phyloP scores from a whole-genome alignment of 495 filamentous ascomycete species.

The Trichoderma virens region DNA sequence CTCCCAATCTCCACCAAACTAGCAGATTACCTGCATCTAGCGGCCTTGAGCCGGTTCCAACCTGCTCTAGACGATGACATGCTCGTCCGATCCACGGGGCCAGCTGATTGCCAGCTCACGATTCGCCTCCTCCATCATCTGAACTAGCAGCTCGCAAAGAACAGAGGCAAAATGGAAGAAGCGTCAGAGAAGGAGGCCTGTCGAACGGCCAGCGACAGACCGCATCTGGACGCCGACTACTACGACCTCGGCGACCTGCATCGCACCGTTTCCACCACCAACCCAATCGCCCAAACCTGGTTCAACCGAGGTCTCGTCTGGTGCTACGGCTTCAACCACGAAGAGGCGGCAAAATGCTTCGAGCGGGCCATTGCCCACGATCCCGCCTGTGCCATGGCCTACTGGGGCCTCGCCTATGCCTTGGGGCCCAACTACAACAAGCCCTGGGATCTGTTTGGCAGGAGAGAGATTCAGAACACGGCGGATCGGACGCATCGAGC shows the following conservation, averaged over 20 bases:
- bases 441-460: conserved; percentile 60
- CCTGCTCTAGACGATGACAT: background rate
- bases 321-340: conserved; percentile 60
- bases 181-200: background rate
- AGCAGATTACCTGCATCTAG: background rate
- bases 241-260: conserved; percentile 51
- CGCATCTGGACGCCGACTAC: conserved; percentile 23
- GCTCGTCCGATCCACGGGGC: background rate
- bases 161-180: background rate
- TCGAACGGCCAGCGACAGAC: background rate
- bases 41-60: conserved; percentile 5
- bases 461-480: conserved; percentile 41
- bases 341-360: conserved; percentile 53
- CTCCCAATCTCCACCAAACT: background rate
- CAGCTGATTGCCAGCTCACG: background rate
- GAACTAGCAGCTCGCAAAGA: background rate
- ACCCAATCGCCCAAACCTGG: conserved; percentile 45
- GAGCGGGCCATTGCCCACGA: conserved; percentile 48
- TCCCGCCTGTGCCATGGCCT: conserved; percentile 48
- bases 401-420: conserved; percentile 60
- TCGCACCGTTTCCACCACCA: conserved; percentile 38
- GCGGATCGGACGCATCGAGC: conserved; percentile 40
- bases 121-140: background rate
- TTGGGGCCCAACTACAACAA: conserved; percentile 70
- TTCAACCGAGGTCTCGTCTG: conserved; percentile 56